A percentile compares a stretch with the other conserved stretches of the same genome.
These are phyloP conservation scores for Sarocladium strictum DNA, from an alignment of 2,329 filamentous ascomycete genomes.

Conservation along the genomic window DNA sequence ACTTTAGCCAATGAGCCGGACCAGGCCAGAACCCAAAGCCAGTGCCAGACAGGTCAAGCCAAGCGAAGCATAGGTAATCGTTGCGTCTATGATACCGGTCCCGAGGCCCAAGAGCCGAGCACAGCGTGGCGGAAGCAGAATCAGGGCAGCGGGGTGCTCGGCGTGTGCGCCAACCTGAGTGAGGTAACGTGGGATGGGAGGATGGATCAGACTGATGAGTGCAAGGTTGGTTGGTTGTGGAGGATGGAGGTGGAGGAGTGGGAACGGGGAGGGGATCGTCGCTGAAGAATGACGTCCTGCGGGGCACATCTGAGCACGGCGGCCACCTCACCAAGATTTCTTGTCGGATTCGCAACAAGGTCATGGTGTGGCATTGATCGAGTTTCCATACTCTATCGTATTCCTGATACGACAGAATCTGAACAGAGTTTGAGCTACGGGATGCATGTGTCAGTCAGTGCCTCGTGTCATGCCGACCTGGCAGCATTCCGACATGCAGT, in stretches of 20 bases:
- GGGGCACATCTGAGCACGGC: neutral
- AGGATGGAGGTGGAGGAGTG: neutral
- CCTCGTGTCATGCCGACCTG: no score
- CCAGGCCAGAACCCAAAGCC: no score
- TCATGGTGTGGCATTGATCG: no score
- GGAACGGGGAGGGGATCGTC: neutral
- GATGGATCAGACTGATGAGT: neutral
- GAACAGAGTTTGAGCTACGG: no score
- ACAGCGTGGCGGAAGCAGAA: neutral
- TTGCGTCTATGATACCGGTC: neutral
- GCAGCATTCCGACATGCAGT: no score
- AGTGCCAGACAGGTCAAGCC: neutral
- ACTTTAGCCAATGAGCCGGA: no score
- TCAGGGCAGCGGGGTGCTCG: neutral
- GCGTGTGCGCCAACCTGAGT: neutral
- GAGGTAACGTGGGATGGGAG: neutral
- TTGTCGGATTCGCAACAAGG: neutral
- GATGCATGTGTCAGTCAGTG: no score
- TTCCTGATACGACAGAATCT: no score
- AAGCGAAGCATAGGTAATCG: neutral
- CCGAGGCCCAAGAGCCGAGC: neutral
- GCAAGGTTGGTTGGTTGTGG: neutral
- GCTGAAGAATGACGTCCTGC: neutral
- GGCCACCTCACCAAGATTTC: no score
- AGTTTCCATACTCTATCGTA: no score